Evolutionary conservation across 768 basidiomycete species (phyloP).

Genomic region (Floccularia luteovirens): DNA sequence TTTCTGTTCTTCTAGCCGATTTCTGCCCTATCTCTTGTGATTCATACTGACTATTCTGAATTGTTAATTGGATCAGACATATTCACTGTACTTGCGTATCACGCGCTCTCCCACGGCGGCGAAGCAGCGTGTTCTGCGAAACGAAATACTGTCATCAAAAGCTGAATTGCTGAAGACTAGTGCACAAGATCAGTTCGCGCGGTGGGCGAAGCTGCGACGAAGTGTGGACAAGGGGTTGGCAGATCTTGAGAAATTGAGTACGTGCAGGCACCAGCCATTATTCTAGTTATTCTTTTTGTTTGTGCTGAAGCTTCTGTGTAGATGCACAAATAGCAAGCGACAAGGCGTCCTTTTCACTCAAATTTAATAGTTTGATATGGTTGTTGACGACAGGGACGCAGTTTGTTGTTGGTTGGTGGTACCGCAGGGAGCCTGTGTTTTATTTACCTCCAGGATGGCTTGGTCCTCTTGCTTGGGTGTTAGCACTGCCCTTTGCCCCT

Average conservation of each 20-base stretch:
- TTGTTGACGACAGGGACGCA: slow-evolving; percentile 82
- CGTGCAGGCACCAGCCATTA: slow-evolving; percentile 19
- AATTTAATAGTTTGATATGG: slow-evolving; percentile 75
- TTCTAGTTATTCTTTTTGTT: slow-evolving; percentile 1
- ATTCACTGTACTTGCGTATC: slow-evolving; percentile 59
- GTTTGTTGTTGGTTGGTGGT: slow-evolving; percentile 85
- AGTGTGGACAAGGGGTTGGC: slow-evolving; percentile 87
- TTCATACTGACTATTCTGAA: slow-evolving; percentile 4
- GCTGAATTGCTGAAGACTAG: slow-evolving; percentile 84
- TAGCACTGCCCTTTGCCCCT: slow-evolving; percentile 89
- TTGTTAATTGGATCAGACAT: slow-evolving; percentile 48
- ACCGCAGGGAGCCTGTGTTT: slow-evolving; percentile 85
- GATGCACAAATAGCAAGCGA: slow-evolving; percentile 58
- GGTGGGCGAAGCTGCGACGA: slow-evolving; percentile 92
- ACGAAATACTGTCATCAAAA: slow-evolving; percentile 73
- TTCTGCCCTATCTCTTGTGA: background rate
- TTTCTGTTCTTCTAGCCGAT: slow-evolving; percentile 2
- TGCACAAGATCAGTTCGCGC: slow-evolving; percentile 96
- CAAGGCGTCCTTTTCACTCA: slow-evolving; percentile 57
- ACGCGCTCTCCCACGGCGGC: slow-evolving; percentile 49
- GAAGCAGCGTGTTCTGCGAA: slow-evolving; percentile 67
- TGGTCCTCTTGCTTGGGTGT: slow-evolving; percentile 81
- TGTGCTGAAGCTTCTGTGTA: slow-evolving; percentile 18
- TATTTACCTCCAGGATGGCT: slow-evolving; percentile 90
- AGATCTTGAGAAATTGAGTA: slow-evolving; percentile 91